These are phyloP conservation scores for Saturnispora ahearnii DNA, from an alignment of 805 yeast genomes.

Conservation along the genomic window DNA sequence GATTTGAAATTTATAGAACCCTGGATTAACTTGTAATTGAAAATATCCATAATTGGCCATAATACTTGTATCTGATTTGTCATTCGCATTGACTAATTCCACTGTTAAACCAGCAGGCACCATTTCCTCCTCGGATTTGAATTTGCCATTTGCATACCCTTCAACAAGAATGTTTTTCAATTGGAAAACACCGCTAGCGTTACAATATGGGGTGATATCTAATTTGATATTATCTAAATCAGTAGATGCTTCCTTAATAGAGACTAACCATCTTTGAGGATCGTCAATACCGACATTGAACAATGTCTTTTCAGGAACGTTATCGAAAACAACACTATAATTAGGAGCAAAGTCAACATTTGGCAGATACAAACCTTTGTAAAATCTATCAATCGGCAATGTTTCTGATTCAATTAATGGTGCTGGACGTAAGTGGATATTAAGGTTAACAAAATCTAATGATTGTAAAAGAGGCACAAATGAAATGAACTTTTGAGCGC, in stretches of 20 bases:
- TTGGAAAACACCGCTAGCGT: slow-evolving; percentile 36
- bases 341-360: neutral
- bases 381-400: slow-evolving; percentile 50
- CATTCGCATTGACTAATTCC: slow-evolving; percentile 22
- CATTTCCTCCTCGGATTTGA: slow-evolving; percentile 17
- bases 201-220: slow-evolving; percentile 32
- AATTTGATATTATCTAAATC: slow-evolving; percentile 58
- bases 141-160: slow-evolving; percentile 47
- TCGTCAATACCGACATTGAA: slow-evolving; percentile 49
- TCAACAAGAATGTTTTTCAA: slow-evolving; percentile 55
- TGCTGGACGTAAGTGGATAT: slow-evolving; percentile 52
- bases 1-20: slow-evolving; percentile 49
- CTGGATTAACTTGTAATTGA: slow-evolving; percentile 69
- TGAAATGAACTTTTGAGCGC: slow-evolving; percentile 53
- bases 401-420: slow-evolving; percentile 21
- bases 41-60: slow-evolving; percentile 81
- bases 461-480: slow-evolving; percentile 31
- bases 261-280: slow-evolving; percentile 62
- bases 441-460: slow-evolving; percentile 43
- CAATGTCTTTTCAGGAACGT: slow-evolving; percentile 44
- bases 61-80: slow-evolving; percentile 48
- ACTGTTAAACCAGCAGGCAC: slow-evolving; percentile 49
- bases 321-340: slow-evolving; percentile 32
- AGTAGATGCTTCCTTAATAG: slow-evolving; percentile 38
- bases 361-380: slow-evolving; percentile 33